Conservation (phyloP, 192 early-diverging fungal genomes). For the Podila clonocystis region DNA sequence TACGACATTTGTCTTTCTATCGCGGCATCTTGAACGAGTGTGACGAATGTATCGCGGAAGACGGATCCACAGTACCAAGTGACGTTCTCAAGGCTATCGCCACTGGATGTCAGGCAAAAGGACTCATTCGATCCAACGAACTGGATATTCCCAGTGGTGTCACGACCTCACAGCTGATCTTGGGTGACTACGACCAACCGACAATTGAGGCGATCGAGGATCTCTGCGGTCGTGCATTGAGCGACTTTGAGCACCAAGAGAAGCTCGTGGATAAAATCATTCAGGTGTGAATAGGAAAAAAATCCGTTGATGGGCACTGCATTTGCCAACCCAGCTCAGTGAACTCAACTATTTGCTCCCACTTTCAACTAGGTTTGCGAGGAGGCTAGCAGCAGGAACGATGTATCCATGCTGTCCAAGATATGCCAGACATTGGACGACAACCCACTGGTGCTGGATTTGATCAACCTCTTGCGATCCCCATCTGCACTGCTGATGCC, state of each 20-base stretch:
- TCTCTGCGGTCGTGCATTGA: constrained; percentile 32
- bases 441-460: constrained; percentile 37
- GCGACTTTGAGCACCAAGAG: constrained; percentile 41
- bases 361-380: constrained; percentile 27
- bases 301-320: too few species aligned
- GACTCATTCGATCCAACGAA: constrained; percentile 20
- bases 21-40: constrained; percentile 39
- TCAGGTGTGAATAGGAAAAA: constrained; percentile 7
- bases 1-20: constrained; percentile 40
- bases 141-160: constrained; percentile 21
- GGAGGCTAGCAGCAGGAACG: constrained; percentile 23
- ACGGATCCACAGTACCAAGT: neutral
- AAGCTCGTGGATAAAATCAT: constrained; percentile 35
- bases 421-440: constrained; percentile 47
- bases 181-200: constrained; percentile 10
- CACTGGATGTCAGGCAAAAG: constrained; percentile 12
- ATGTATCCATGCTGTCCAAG: constrained; percentile 28
- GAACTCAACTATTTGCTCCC: too few species aligned
- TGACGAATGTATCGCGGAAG: constrained; percentile 29
- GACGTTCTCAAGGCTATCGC: constrained; percentile 22
- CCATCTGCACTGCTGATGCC: constrained; percentile 30
- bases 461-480: constrained; percentile 25
- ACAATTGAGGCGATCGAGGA: constrained; percentile 23
- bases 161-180: neutral
- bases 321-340: too few species aligned